These are phyloP conservation scores for Elasticomyces elasticus DNA, from an alignment of 495 filamentous ascomycete species.

Conservation along the genomic window DNA sequence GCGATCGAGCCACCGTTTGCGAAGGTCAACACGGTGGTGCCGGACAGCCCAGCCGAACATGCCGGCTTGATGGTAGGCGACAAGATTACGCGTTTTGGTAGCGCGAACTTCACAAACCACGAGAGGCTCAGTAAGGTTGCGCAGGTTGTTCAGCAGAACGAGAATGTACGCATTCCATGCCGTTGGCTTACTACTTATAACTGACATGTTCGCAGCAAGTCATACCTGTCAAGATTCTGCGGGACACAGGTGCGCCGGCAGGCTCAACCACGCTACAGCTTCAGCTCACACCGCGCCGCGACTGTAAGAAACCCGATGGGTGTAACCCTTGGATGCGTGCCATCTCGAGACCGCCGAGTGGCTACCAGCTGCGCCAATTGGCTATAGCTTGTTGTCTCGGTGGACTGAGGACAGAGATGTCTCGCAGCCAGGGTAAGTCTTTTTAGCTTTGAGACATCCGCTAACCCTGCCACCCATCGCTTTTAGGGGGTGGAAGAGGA, in stretches of 20 bases:
- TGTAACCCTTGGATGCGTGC: no score
- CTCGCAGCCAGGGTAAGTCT: no score
- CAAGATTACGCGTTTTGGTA: constrained; percentile 71
- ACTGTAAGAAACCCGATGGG: no score
- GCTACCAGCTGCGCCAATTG: no score
- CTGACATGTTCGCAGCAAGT: constrained; percentile 12
- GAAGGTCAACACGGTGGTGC: constrained; percentile 73
- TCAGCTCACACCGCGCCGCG: constrained; percentile 15
- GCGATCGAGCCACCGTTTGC: constrained; percentile 66
- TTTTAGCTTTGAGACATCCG: no score
- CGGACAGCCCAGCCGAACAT: constrained; percentile 67
- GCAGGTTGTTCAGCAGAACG: constrained; percentile 73
- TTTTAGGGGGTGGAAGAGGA: constrained; percentile 23
- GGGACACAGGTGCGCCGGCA: constrained; percentile 2
- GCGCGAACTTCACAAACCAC: constrained; percentile 69
- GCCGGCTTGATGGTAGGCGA: constrained; percentile 84
- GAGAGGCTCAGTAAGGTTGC: constrained; percentile 75
- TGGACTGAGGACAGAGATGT: no score
- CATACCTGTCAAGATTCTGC: constrained; percentile 18
- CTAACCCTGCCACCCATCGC: no score
- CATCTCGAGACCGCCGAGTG: no score
- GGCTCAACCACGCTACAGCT: constrained; percentile 1
- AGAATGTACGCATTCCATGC: constrained; percentile 58
- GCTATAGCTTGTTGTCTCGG: no score
- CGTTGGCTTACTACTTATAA: neutral